Conservation (phyloP, 805 yeast species). For the Torulaspora indica region DNA sequence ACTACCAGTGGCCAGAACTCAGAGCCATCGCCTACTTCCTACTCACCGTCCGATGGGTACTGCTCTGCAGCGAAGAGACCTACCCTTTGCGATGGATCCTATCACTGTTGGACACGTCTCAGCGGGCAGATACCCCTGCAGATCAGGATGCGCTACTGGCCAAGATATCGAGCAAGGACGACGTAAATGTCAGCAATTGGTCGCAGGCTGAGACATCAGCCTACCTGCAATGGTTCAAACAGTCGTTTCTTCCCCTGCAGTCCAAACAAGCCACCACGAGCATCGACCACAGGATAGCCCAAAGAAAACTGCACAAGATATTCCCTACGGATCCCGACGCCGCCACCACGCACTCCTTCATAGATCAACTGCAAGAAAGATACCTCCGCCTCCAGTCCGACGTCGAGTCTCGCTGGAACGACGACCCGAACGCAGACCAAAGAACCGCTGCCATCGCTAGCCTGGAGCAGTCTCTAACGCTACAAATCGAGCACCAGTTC, state of each 20-base stretch:
- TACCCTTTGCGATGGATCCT: slow-evolving; percentile 15
- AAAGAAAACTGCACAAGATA: slow-evolving; percentile 27
- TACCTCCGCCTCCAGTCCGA: slow-evolving; percentile 17
- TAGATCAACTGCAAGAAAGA: slow-evolving; percentile 27
- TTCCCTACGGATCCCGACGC: slow-evolving; percentile 21
- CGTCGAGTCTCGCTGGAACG: slow-evolving; percentile 8
- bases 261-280: slow-evolving; percentile 15
- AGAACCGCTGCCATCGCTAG: slow-evolving; percentile 7
- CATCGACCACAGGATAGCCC: slow-evolving; percentile 33
- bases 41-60: slow-evolving; percentile 21
- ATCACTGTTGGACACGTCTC: slow-evolving; percentile 5
- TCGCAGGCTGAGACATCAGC: slow-evolving; percentile 17
- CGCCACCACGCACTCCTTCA: slow-evolving; percentile 13
- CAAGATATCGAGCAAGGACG: slow-evolving; percentile 4
- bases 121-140: slow-evolving; percentile 7
- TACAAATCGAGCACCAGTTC: slow-evolving; percentile 15
- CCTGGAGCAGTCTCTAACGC: slow-evolving; percentile 17
- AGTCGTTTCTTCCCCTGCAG: slow-evolving; percentile 20
- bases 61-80: slow-evolving; percentile 15
- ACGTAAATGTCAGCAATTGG: slow-evolving; percentile 20
- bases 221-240: slow-evolving; percentile 32
- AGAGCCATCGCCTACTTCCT: slow-evolving; percentile 23
- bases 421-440: not conserved
- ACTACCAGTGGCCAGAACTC: slow-evolving; percentile 23
- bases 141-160: slow-evolving; percentile 9